Percentiles rank a stretch among this genome's conserved stretches.
These are phyloP conservation scores for Fonsecaea pugnacius DNA, from an alignment of 2,329 filamentous ascomycete genomes.

Conservation along the genomic window DNA sequence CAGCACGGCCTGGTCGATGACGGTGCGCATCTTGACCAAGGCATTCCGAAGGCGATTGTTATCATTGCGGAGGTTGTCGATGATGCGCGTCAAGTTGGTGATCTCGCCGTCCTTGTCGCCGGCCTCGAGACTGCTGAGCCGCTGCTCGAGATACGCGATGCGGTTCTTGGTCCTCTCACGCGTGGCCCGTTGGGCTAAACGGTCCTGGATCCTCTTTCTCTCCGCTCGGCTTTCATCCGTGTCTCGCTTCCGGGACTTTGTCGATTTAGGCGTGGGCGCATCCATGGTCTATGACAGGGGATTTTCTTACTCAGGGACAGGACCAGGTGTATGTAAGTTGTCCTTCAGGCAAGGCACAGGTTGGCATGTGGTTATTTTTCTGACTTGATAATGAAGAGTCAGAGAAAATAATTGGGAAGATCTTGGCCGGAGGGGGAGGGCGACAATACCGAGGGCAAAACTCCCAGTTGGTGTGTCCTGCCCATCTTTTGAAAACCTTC, in stretches of 20 bases:
- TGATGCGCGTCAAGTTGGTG: constrained; percentile 28
- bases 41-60: constrained; percentile 31
- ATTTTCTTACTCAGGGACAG: background rate
- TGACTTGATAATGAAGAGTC: constrained; percentile 25
- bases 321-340: too few relatives aligned
- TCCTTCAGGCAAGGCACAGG: too few relatives aligned
- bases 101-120: constrained; percentile 29
- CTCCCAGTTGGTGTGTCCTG: background rate
- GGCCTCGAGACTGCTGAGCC: constrained; percentile 31
- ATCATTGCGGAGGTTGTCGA: constrained; percentile 30
- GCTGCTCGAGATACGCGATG: constrained; percentile 33
- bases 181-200: constrained; percentile 37
- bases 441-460: constrained; percentile 8
- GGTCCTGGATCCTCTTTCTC: constrained; percentile 34
- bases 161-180: constrained; percentile 37
- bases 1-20: constrained; percentile 29
- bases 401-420: background rate
- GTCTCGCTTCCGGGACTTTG: constrained; percentile 22
- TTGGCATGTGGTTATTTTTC: background rate
- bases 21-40: constrained; percentile 31
- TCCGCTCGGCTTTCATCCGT: constrained; percentile 29
- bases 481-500: background rate
- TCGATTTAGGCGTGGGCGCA: constrained; percentile 13
- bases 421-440: background rate
- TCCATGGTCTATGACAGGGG: constrained; percentile 17